Evolutionary conservation across 23 red algal species (phyloP).

Genomic region (Gracilariopsis chorda): DNA sequence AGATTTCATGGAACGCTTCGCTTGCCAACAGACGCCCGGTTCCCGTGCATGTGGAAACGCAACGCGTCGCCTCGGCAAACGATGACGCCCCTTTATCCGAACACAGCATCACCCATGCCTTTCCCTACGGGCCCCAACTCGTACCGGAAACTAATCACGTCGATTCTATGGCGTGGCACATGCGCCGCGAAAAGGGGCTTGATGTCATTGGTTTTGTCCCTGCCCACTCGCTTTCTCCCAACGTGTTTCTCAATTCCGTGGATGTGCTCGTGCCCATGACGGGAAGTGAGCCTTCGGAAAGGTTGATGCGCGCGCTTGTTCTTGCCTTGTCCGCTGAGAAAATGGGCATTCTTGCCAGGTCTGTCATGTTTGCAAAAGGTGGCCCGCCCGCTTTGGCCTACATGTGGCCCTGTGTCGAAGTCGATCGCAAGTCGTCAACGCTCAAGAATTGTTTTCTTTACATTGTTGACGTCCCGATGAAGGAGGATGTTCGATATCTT

Average conservation of each 20-base stretch:
- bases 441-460: conserved; percentile 40
- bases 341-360: conserved; percentile 47
- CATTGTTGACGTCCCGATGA: conserved; percentile 38
- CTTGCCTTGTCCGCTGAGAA: conserved; percentile 39
- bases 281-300: not conserved
- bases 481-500: conserved; percentile 46
- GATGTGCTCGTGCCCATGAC: conserved; percentile 49
- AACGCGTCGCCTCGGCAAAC: conserved; percentile 43
- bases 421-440: not conserved
- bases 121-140: conserved; percentile 47
- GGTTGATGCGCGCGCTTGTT: conserved; percentile 32
- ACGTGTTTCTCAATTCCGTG: conserved; percentile 17
- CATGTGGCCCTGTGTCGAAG: conserved; percentile 48
- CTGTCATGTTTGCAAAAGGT: not conserved
- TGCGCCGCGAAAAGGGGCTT: conserved; percentile 20
- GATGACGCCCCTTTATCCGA: conserved; percentile 20
- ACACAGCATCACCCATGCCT: conserved; percentile 6
- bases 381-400: conserved; percentile 16
- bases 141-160: conserved; percentile 41
- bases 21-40: not conserved
- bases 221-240: not conserved
- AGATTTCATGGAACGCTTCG: conserved; percentile 41
- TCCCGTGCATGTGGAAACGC: conserved; percentile 29
- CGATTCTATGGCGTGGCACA: conserved; percentile 36
- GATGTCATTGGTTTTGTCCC: conserved; percentile 52